phyloP scores from a whole-genome alignment of 352 stramenopile species.

The Phytopythium ostracodes region DNA sequence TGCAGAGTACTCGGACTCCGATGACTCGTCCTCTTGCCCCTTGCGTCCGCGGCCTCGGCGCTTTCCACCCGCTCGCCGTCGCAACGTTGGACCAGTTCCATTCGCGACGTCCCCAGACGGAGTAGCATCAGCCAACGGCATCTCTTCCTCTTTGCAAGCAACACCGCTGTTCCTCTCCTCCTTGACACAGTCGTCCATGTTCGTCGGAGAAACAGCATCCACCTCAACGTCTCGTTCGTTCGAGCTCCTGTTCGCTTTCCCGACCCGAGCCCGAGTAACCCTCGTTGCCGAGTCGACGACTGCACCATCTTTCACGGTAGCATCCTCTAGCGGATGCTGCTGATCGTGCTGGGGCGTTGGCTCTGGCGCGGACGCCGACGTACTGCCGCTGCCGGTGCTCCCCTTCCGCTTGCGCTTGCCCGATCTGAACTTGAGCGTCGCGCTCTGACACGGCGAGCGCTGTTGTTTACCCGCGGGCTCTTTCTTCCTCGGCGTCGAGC shows the following conservation, averaged over 20 bases:
- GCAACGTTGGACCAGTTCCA: background rate
- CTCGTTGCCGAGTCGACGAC: background rate
- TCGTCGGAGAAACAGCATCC: background rate
- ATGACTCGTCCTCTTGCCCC: conserved; percentile 1
- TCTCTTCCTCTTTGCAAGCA: background rate
- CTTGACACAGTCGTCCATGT: too few relatives aligned
- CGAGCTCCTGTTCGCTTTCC: background rate
- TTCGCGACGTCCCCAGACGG: background rate
- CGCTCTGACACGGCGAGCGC: background rate
- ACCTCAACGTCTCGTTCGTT: background rate
- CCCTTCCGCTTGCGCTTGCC: conserved; percentile 5
- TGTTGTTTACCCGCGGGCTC: conserved; percentile 8
- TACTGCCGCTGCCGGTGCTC: background rate
- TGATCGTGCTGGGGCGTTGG: too few relatives aligned
- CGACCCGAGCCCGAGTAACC: background rate
- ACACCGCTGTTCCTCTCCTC: background rate
- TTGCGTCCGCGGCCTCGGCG: background rate
- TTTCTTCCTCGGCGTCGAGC: background rate
- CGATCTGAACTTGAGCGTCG: conserved; percentile 1
- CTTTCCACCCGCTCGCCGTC: background rate
- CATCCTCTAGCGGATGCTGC: background rate
- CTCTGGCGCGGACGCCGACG: background rate
- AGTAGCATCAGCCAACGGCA: background rate
- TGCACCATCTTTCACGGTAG: background rate
- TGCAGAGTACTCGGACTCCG: conserved; percentile 6